These are phyloP conservation scores for Fraxinus floribunda DNA, from an alignment of 305 asterid species.

Conservation along the genomic window DNA sequence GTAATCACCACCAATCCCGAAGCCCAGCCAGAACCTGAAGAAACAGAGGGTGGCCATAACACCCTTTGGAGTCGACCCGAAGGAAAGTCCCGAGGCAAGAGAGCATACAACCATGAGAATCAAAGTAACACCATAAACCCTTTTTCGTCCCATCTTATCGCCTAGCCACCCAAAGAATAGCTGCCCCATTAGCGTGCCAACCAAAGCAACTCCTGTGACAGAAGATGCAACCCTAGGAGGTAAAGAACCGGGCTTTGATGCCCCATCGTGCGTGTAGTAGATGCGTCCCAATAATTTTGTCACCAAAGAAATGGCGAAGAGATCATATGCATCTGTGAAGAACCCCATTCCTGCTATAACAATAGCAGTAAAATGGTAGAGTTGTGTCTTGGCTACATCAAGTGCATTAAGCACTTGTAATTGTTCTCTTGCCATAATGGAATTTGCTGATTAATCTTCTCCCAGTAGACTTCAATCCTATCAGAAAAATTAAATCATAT, in stretches of 20 bases:
- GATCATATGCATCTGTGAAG: constrained; percentile 61
- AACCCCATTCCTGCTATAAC: constrained; percentile 64
- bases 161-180: constrained; percentile 65
- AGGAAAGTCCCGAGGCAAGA: constrained; percentile 39
- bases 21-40: constrained; percentile 48
- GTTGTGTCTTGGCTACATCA: constrained; percentile 51
- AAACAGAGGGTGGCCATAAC: constrained; percentile 44
- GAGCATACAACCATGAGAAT: constrained; percentile 43
- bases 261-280: constrained; percentile 32
- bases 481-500: neutral
- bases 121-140: constrained; percentile 47
- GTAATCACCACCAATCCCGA: constrained; percentile 48
- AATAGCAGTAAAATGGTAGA: constrained; percentile 58
- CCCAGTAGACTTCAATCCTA: neutral
- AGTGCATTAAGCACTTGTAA: constrained; percentile 52
- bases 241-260: constrained; percentile 35
- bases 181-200: constrained; percentile 50
- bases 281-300: constrained; percentile 48
- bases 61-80: constrained; percentile 23
- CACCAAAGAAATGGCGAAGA: constrained; percentile 43
- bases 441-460: neutral
- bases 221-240: constrained; percentile 37
- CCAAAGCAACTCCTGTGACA: constrained; percentile 53
- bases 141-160: constrained; percentile 50
- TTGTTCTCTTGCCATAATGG: constrained; percentile 33